Base-by-base conservation (phyloP, 1,284 basidiomycete genomes). In the Melampsora larici-populina region DNA sequence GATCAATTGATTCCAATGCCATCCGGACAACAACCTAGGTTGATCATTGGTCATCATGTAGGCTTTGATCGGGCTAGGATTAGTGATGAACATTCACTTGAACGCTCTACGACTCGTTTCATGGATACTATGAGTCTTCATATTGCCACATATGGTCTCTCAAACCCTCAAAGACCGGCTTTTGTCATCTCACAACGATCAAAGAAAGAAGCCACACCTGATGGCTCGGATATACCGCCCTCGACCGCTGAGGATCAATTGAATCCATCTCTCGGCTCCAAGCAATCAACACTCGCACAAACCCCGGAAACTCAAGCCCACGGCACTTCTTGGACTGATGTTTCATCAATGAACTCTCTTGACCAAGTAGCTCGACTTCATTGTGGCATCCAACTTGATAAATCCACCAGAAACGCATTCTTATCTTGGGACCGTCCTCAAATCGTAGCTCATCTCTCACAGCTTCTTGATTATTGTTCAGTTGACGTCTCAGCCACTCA, bases 41-140 rank as follows among this genome's bases (percentile, higher is more conserved):
- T 98, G 29, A 86, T 97, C 43, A 89, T 99, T 17, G 95, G 96
- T 1, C 97, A 99, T 85, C 96, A 98, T 82, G 91, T 98, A 36
- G 92, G 94, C 1, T 99, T 94, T 83, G 97, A 99, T 84, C 89
- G 96, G 11, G 91, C 89, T 8, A 88, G 94, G 18, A 87, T 97
- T 18, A 83, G 86, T 29, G 92, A 97, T 80, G 97, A 99, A 83
- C 98, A 99, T 83, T 86, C 86, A 74, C 84, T 97, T 6, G 82
- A 86, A 0, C 87, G 88, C 0, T 91, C 91, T 0, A 84, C 87
- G 63, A 95, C 89, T 29, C 89, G 96, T 1, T 99, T 92, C 84
- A 85, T 98, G 51, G 97, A 99, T 83, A 99, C 96, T 0, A 93
- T 99, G 89, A 90, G 93, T 0, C 86, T 99, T 13, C 96, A 99